These are phyloP conservation scores for Russula vinacea DNA, from an alignment of 768 basidiomycete species.

Conservation along the genomic window DNA sequence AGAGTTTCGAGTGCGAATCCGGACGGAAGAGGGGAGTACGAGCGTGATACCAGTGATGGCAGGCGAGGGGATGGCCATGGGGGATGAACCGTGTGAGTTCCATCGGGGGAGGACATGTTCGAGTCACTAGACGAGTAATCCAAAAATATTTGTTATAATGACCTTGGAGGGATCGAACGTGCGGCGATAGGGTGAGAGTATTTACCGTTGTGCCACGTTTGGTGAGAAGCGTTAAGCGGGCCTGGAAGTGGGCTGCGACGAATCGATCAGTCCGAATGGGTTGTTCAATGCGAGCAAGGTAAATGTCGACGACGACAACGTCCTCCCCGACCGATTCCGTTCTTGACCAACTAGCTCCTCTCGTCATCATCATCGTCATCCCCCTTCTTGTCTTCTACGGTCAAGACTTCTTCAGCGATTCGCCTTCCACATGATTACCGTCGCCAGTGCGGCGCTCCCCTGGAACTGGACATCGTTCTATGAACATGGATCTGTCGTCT, in stretches of 20 bases:
- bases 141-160: neutral
- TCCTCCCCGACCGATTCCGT: constrained; percentile 29
- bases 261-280: neutral
- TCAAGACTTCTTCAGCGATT: constrained; percentile 34
- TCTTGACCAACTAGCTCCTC: constrained; percentile 57
- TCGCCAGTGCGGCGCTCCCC: constrained; percentile 50
- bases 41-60: constrained; percentile 30
- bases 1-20: constrained; percentile 49
- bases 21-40: constrained; percentile 29
- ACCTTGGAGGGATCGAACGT: constrained; percentile 4
- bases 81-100: constrained; percentile 38
- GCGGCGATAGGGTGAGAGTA: neutral
- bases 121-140: constrained; percentile 1
- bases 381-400: constrained; percentile 39
- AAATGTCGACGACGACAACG: constrained; percentile 22
- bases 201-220: constrained; percentile 6
- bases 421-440: constrained; percentile 55
- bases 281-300: constrained; percentile 8
- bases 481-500: constrained; percentile 29
- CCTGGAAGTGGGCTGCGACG: neutral
- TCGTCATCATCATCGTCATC: constrained; percentile 50
- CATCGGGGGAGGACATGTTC: constrained; percentile 26
- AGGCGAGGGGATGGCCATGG: constrained; percentile 38
- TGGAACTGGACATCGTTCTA: constrained; percentile 54
- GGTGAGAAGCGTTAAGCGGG: neutral